phyloP scores from a whole-genome alignment of 2,329 filamentous ascomycete genomes.

The Pezicula neosporulosa region DNA sequence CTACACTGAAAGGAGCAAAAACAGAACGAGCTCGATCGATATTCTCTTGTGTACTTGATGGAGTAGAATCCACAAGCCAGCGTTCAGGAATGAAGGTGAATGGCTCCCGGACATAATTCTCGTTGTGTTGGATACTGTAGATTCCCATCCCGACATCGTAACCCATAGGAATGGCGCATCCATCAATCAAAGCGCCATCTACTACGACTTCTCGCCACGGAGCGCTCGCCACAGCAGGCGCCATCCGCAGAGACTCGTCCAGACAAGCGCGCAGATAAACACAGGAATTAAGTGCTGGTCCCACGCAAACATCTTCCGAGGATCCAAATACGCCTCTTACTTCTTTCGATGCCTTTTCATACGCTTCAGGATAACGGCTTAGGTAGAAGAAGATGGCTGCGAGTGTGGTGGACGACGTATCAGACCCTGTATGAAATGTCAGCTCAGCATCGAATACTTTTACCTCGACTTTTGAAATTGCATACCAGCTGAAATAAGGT shows the following conservation, averaged over 20 bases:
- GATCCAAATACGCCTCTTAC: no score
- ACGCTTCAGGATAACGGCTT: no score
- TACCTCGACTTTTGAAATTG: no score
- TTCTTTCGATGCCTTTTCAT: no score
- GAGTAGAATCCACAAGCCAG: conserved; percentile 29
- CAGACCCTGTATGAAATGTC: no score
- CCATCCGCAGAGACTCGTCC: not conserved
- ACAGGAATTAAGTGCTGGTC: no score
- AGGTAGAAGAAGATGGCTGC: no score
- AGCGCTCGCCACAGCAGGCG: conserved; percentile 10
- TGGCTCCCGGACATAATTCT: conserved; percentile 14
- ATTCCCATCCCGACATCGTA: conserved; percentile 38
- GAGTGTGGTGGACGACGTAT: no score
- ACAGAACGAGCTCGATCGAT: conserved; percentile 1
- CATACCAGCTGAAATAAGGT: no score
- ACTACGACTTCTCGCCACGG: conserved; percentile 2
- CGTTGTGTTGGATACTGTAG: conserved; percentile 34
- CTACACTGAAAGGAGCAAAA: conserved; percentile 20
- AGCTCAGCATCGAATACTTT: no score
- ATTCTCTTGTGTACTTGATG: not conserved
- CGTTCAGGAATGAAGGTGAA: conserved; percentile 37
- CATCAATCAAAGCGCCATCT: conserved; percentile 8
- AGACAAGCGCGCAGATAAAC: no score
- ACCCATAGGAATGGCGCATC: conserved; percentile 29
- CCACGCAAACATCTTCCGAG: no score